phyloP scores from a whole-genome alignment of 139 green algal species.

The Picochlorum sp. region DNA sequence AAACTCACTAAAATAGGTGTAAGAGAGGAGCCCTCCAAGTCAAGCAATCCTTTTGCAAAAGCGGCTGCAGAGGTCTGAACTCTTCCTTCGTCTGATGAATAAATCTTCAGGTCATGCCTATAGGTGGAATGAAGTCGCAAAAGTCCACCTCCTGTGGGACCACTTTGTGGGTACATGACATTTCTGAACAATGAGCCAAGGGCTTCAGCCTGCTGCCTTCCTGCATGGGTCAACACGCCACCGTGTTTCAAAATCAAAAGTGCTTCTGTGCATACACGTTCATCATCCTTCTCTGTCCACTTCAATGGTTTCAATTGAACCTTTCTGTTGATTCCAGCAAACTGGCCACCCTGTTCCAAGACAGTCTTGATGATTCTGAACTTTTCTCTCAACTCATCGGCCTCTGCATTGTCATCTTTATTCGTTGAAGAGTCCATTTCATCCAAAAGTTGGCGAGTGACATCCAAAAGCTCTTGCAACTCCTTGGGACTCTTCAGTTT shows the following conservation, averaged over 20 bases:
- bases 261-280: constrained; percentile 28
- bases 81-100: constrained; percentile 81
- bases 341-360: constrained; percentile 67
- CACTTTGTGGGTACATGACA: constrained; percentile 86
- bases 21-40: constrained; percentile 83
- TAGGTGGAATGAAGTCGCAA: constrained; percentile 97
- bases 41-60: constrained; percentile 88
- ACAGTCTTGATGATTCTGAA: constrained; percentile 81
- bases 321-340: constrained; percentile 96
- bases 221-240: constrained; percentile 79
- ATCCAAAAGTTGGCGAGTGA: constrained; percentile 57
- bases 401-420: constrained; percentile 3
- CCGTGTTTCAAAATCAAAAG: constrained; percentile 83
- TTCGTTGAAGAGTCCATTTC: constrained; percentile 32
- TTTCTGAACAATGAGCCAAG: constrained; percentile 86
- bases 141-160: constrained; percentile 66
- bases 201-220: constrained; percentile 76
- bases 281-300: constrained; percentile 24
- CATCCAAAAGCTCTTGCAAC: constrained; percentile 90
- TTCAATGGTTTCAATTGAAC: constrained; percentile 89
- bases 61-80: constrained; percentile 80
- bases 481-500: constrained; percentile 96
- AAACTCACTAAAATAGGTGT: constrained; percentile 84
- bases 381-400: constrained; percentile 73
- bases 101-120: constrained; percentile 98